Percentiles rank a stretch among this genome's conserved stretches.
Evolutionary conservation across 2,329 filamentous ascomycete species (phyloP).

Genomic region (Colletotrichum horii): DNA sequence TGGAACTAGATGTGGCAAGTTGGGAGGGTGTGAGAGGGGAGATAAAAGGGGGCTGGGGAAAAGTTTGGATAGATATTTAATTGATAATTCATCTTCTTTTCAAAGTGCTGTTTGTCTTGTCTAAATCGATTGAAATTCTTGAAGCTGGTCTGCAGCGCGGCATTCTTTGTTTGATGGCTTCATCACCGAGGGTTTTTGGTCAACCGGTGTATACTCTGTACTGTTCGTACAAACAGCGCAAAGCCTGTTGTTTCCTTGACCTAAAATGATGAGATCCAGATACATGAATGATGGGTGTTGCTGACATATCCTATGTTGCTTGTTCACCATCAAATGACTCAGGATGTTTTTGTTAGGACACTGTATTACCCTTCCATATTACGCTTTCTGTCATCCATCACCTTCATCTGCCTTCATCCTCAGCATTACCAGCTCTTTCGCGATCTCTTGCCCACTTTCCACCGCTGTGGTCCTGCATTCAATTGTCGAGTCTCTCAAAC

Average conservation of each 20-base stretch:
- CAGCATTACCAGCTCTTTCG: background rate
- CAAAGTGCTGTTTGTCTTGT: rapidly evolving
- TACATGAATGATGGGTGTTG: rapidly evolving
- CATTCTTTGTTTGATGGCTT: too few species aligned
- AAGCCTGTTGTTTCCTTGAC: background rate
- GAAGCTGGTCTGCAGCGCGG: too few species aligned
- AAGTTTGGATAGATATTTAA: background rate
- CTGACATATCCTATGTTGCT: rapidly evolving
- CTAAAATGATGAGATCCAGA: background rate
- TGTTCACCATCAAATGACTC: background rate
- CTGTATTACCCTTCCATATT: background rate
- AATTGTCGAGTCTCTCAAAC: background rate
- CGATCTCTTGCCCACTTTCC: background rate
- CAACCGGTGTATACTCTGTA: background rate
- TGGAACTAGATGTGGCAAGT: background rate
- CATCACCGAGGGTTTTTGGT: background rate
- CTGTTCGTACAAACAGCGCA: background rate
- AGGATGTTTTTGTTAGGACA: background rate
- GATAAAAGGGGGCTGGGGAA: background rate
- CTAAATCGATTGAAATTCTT: too few species aligned
- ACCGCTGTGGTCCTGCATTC: rapidly evolving
- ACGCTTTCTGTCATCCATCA: background rate
- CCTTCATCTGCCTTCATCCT: background rate
- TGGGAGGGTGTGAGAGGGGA: background rate
- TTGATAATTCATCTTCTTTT: background rate